phyloP scores from a whole-genome alignment of 805 yeast genomes.

The Pichia cephalocereana region DNA sequence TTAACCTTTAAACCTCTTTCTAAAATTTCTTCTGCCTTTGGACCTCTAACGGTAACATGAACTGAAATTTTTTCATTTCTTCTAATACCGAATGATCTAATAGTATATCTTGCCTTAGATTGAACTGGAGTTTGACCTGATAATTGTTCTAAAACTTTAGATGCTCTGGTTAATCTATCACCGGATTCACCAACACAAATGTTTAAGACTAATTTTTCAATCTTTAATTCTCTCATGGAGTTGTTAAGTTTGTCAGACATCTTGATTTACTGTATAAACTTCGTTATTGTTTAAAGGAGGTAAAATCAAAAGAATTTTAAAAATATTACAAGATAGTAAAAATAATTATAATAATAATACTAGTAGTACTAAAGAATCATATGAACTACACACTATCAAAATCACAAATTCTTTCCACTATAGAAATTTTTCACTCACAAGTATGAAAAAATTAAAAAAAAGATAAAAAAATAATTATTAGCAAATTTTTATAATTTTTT shows the following conservation, averaged over 20 bases:
- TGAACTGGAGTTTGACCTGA: slow-evolving; percentile 99
- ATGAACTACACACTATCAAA: too few relatives aligned
- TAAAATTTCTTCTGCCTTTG: slow-evolving; percentile 98
- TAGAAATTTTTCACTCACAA: too few relatives aligned
- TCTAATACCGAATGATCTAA: slow-evolving; percentile 99
- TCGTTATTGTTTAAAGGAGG: not conserved
- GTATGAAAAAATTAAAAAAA: too few relatives aligned
- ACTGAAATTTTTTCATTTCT: slow-evolving; percentile 99
- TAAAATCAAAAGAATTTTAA: not conserved
- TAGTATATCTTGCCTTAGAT: slow-evolving; percentile 99
- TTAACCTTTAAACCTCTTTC: slow-evolving; percentile 99
- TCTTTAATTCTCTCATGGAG: slow-evolving; percentile 97
- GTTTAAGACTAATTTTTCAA: slow-evolving; percentile 99
- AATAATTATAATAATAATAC: not conserved
- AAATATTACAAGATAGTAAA: not conserved
- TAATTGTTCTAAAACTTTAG: slow-evolving; percentile 98
- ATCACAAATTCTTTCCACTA: too few relatives aligned
- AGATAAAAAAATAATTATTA: too few relatives aligned
- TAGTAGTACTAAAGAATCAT: too few relatives aligned
- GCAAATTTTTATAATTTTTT: too few relatives aligned
- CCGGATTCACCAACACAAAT: slow-evolving; percentile 99
- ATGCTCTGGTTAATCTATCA: slow-evolving; percentile 99
- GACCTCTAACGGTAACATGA: slow-evolving; percentile 99
- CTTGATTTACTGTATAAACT: not conserved
- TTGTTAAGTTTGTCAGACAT: slow-evolving; percentile 62